Base-by-base conservation (phyloP, 768 basidiomycete species). In the Podaxis sp. region DNA sequence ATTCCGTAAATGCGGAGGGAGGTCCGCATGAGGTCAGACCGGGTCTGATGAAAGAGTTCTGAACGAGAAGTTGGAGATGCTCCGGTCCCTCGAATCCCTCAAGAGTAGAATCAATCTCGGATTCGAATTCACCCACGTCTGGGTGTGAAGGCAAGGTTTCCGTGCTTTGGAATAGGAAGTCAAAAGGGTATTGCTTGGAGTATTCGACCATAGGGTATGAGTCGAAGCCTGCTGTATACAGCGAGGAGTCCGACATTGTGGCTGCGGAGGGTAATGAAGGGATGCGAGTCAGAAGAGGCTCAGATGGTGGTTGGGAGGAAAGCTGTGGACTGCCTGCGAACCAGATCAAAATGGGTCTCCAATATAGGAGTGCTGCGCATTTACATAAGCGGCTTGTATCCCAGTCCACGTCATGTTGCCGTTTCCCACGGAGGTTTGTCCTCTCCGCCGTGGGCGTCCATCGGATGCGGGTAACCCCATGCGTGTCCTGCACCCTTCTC, bases 61-160 rank as follows among this genome's bases (percentile, higher is more conserved):
- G 54, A n/a, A 52, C 52, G 46, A 65, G 46, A 67, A 53, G 51
- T 22, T 54, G 64, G 54, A 67, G 64, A 26, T 84, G 77, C 83
- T 84, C 66, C 81, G 82, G 73, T 86, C 85, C 82, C 78, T 89
- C 85, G 72, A 87, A 84, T 49, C 82, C 85, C 68, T 85, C 85
- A 69, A 91, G 84, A 76, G 79, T 83, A 38, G 79, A 80, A 76
- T 92, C 92, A 70, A 94, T 83, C 76, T 94, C 92, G 57, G 84
- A 83, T 73, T 93, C 92, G 78, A 94, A 93, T 66, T 63, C 61
- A 13, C 54, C 61, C 33, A 86, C 81, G 80, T 93, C 91, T 65
- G 90, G 88, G 71, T 89, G 85, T 49, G 91, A 90, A 58, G 88
- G 89, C 69, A 86, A 80, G 76, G 90, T 83, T 77, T 91, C 90